Conservation (phyloP, 2,329 filamentous ascomycete genomes). For the Intubia oerlemansii region DNA sequence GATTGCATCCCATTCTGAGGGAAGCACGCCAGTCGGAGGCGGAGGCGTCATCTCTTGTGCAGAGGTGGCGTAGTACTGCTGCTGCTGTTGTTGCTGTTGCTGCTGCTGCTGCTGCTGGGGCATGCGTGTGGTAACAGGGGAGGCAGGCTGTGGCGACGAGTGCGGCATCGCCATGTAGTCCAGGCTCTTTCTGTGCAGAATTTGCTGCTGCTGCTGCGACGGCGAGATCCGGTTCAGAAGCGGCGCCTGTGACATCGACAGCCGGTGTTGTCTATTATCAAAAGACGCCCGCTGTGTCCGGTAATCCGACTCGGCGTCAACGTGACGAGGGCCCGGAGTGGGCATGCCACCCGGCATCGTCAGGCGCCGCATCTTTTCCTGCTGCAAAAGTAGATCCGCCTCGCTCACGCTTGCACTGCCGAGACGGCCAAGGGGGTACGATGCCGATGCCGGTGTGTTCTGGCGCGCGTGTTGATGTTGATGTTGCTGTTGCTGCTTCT, state of each 20-base stretch:
- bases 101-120: too few species aligned
- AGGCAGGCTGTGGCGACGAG: constrained; percentile 24
- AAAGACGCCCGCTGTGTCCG: too few species aligned
- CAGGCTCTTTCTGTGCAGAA: constrained; percentile 19
- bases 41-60: constrained; percentile 17
- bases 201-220: constrained; percentile 14
- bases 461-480: too few species aligned
- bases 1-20: constrained; percentile 64
- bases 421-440: constrained; percentile 19
- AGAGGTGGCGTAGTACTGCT: constrained; percentile 15
- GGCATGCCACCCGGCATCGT: too few species aligned
- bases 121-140: constrained; percentile 21
- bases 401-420: constrained; percentile 26
- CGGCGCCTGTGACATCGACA: constrained; percentile 18
- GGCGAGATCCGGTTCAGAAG: constrained; percentile 6
- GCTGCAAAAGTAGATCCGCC: constrained; percentile 28
- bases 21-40: constrained; percentile 24
- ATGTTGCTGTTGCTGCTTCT: constrained; percentile 8
- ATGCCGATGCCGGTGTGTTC: too few species aligned
- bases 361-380: constrained; percentile 36
- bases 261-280: constrained; percentile 27
- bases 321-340: too few species aligned
- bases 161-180: constrained; percentile 31
- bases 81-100: too few species aligned
- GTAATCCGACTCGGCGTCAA: too few species aligned